Base-by-base conservation (phyloP, 2,329 filamentous ascomycete genomes). In the Shiraia sp. region DNA sequence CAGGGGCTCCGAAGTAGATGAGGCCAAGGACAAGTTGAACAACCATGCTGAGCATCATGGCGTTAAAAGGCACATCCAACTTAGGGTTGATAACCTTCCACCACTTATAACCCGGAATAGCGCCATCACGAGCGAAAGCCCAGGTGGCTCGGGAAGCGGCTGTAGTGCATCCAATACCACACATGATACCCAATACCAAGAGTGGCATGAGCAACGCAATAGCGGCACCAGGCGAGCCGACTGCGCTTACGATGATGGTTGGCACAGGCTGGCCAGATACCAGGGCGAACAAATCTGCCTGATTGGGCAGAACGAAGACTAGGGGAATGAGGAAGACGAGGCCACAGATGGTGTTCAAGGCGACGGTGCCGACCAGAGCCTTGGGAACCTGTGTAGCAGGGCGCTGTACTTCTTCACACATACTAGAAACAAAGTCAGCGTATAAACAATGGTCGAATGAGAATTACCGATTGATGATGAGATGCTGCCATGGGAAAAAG, bases 391-490 rank as follows among this genome's bases (percentile, higher is more conserved):
- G 85, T 2, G 76, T 80, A 0, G 82, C 75, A 4, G 85, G 85
- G 33, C 81, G 72, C 60, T 79, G 75, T 10, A 87, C 84, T 65
- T 88, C 86, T 68, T 89, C 86, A 57, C 83, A 87, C 85, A 88
- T 88, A 49, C 80, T 85, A 25, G n/a, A 27, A 22, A 6, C 33
- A 34, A 8, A 45, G 53, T 68, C 50, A 68, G 66, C 52, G 40
- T 17, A 32, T 53, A 42, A 53, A 44, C 55, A 47, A 41, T 16
- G n/a, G n/a, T n/a, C n/a, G n/a, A n/a, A n/a, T n/a, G n/a, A n/a
- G 19, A 22, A 22, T 22, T 22, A 22, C 19, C 4, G 19, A 22
- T 32, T 25, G 14, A 22, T 6, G 24, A 36, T 25, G 31, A 36
- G 10, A 24, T 52, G 55, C 52, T 51, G 53, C 45, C 32, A 49